These are phyloP conservation scores for Juglanconis sp. DNA, from an alignment of 2,329 filamentous ascomycete species.

Conservation along the genomic window DNA sequence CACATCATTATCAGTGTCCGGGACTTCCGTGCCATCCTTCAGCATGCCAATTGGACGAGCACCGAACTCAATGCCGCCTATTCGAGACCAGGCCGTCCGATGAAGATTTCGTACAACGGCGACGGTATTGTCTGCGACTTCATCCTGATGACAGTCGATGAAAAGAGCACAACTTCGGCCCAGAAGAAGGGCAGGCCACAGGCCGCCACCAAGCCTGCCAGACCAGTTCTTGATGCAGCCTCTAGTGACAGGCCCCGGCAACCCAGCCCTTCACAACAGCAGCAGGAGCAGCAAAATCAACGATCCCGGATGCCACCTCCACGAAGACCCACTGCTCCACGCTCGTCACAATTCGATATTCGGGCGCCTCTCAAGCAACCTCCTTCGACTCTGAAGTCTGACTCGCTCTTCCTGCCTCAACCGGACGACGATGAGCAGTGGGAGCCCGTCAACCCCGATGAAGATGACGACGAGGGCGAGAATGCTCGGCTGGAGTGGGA, in stretches of 20 bases:
- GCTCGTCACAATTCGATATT: conserved; percentile 31
- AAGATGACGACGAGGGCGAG: conserved; percentile 59
- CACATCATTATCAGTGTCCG: conserved; percentile 81
- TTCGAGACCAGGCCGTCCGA: conserved; percentile 66
- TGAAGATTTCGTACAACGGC: conserved; percentile 68
- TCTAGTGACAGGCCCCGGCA: conserved; percentile 35
- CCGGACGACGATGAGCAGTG: conserved; percentile 66
- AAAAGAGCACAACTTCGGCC: conserved; percentile 45
- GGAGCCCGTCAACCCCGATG: conserved; percentile 61
- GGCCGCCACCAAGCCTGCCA: conserved; percentile 36
- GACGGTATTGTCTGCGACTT: conserved; percentile 72
- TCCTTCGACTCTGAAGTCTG: conserved; percentile 56
- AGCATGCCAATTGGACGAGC: conserved; percentile 68
- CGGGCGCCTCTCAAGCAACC: conserved; percentile 36
- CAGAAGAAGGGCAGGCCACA: conserved; percentile 45
- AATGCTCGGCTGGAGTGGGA: conserved; percentile 73
- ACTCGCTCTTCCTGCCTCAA: conserved; percentile 67
- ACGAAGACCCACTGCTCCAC: conserved; percentile 33
- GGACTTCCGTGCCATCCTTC: conserved; percentile 76
- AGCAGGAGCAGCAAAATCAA: conserved; percentile 4
- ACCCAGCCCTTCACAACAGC: conserved; percentile 18
- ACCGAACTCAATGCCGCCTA: conserved; percentile 67
- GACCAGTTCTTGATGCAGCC: conserved; percentile 45
- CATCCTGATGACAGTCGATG: conserved; percentile 78
- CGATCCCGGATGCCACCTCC: conserved; percentile 14